Conservation (phyloP, 2,329 filamentous ascomycete species). For the Stagonosporopsis tanaceti region DNA sequence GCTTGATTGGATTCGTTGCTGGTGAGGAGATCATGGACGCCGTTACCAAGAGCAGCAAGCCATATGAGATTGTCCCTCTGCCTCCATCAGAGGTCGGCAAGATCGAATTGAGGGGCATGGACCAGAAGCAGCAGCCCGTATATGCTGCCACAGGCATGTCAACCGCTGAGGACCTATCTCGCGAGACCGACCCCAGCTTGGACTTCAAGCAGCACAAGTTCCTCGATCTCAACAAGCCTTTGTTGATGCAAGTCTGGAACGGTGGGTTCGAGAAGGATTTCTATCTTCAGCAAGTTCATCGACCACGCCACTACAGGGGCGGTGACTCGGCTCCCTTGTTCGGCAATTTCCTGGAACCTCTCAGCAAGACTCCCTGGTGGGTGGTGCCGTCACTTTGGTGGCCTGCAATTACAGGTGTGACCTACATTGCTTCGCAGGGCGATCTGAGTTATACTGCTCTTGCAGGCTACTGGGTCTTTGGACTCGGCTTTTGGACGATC, state of each 20-base stretch:
- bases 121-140: conserved; percentile 56
- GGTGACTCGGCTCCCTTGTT: conserved; percentile 92
- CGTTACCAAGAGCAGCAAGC: conserved; percentile 57
- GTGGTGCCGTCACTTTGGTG: conserved; percentile 84
- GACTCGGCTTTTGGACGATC: conserved; percentile 84
- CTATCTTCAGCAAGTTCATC: conserved; percentile 94
- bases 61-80: conserved; percentile 61
- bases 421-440: conserved; percentile 65
- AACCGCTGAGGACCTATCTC: conserved; percentile 82
- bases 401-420: conserved; percentile 78
- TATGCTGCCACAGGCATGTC: conserved; percentile 82
- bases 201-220: conserved; percentile 96
- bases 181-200: conserved; percentile 76
- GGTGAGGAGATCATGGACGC: conserved; percentile 64
- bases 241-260: conserved; percentile 87
- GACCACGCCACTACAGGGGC: conserved; percentile 93
- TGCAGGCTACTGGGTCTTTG: conserved; percentile 71
- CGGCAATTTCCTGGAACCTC: conserved; percentile 97
- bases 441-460: conserved; percentile 63
- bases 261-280: conserved; percentile 94
- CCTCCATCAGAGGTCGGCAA: conserved; percentile 59
- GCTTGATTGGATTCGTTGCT: conserved; percentile 80
- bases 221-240: conserved; percentile 82
- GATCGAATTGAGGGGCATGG: conserved; percentile 59
- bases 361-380: conserved; percentile 96